Conservation (phyloP, 441 rosid genomes). For the Erodium trifolium region DNA sequence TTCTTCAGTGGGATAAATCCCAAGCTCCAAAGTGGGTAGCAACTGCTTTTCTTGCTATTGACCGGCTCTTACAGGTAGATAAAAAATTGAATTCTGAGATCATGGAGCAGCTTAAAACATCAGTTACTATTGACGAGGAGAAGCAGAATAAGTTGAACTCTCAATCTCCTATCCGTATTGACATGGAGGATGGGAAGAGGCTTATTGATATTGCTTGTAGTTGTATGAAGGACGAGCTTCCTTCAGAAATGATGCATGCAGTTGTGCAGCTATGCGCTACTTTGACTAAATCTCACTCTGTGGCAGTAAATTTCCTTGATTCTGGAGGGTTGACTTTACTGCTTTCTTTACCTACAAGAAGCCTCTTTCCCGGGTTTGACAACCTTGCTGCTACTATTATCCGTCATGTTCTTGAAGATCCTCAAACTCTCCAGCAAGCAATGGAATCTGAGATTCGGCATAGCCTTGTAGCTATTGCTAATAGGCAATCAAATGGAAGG, state of each 20-base stretch:
- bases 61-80: constrained; percentile 85
- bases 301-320: constrained; percentile 83
- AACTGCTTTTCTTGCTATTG: constrained; percentile 88
- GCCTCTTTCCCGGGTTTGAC: constrained; percentile 96
- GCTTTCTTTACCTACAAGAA: constrained; percentile 72
- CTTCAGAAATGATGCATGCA: constrained; percentile 93
- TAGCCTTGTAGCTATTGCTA: constrained; percentile 71
- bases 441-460: constrained; percentile 98
- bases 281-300: constrained; percentile 69
- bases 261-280: constrained; percentile 87
- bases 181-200: constrained; percentile 60
- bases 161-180: constrained; percentile 39
- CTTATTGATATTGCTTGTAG: constrained; percentile 84
- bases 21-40: constrained; percentile 93
- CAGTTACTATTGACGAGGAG: constrained; percentile 60
- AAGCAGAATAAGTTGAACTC: constrained; percentile 58
- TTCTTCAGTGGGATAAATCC: constrained; percentile 61
- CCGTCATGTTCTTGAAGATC: constrained; percentile 95
- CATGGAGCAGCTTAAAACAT: constrained; percentile 57
- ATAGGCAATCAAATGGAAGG: constrained; percentile 79
- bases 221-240: constrained; percentile 68
- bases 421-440: constrained; percentile 95
- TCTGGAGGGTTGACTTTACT: constrained; percentile 71
- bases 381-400: constrained; percentile 77
- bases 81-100: constrained; percentile 66